A percentile compares a stretch with the other conserved stretches of the same genome.
Conservation (phyloP, 371 early-diverging fungal species). For the Funneliformis caledonium region DNA sequence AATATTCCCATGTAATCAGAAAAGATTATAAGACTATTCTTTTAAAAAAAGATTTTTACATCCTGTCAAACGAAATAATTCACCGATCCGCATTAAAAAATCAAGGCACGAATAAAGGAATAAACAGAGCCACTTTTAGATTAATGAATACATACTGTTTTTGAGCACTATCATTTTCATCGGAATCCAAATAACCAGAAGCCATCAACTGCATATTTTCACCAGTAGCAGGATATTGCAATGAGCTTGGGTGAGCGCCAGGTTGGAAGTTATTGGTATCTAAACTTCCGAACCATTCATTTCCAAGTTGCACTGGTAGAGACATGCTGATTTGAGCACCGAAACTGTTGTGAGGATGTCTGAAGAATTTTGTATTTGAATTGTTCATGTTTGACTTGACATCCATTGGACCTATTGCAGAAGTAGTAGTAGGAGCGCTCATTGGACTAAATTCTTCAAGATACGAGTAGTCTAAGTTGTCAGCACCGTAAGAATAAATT, state of each 20-base stretch:
- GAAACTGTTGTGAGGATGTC: not conserved
- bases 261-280: not conserved
- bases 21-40: not conserved
- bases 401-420: constrained; percentile 16
- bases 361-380: not conserved
- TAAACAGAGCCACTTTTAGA: not conserved
- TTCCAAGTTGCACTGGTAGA: not conserved
- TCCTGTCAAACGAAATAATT: not conserved
- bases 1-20: not conserved
- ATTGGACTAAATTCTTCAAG: constrained; percentile 6
- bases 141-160: constrained; percentile 33
- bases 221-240: not conserved
- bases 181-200: not conserved
- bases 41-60: not conserved
- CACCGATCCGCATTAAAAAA: not conserved
- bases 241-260: constrained; percentile 15
- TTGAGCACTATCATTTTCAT: not conserved
- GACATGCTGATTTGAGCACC: not conserved
- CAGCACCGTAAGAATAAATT: not conserved
- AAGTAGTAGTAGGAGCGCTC: constrained; percentile 15
- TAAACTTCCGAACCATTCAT: constrained; percentile 1
- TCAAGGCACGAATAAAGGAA: not conserved
- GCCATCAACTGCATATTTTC: not conserved
- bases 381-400: constrained; percentile 19
- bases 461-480: not conserved